A percentile compares a stretch with the other conserved stretches of the same genome.
Conservation (phyloP, 2,329 filamentous ascomycete species). For the Tolypocladium amazonense region DNA sequence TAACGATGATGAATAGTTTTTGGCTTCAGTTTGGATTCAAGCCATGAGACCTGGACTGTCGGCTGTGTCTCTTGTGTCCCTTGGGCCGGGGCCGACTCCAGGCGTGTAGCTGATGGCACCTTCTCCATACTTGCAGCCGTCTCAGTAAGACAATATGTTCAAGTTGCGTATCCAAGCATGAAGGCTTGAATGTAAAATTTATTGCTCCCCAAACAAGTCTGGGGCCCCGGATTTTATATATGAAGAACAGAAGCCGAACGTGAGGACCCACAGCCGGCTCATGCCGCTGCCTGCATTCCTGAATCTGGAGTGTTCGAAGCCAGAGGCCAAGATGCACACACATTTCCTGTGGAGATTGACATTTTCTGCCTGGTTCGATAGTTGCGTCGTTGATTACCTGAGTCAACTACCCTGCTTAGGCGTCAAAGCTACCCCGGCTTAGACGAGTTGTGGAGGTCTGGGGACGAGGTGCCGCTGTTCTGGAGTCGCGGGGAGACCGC, state of each 20-base stretch:
- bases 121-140: not conserved
- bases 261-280: not conserved
- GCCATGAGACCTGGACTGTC: not conserved
- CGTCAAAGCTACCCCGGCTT: not conserved
- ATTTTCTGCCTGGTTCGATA: not conserved
- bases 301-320: not conserved
- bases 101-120: not conserved
- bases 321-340: not conserved
- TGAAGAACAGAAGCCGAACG: not conserved
- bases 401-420: not conserved
- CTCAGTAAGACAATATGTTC: not conserved
- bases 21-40: slow-evolving; percentile 5
- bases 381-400: not conserved
- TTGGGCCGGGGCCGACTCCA: not conserved
- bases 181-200: not conserved
- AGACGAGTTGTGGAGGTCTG: not conserved
- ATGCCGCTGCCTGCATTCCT: not conserved
- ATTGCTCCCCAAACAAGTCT: not conserved
- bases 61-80: not conserved
- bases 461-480: not conserved
- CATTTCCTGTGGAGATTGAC: not conserved
- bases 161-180: not conserved
- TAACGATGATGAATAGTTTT: slow-evolving; percentile 2
- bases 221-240: not conserved
- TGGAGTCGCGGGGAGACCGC: not conserved